phyloP scores from a whole-genome alignment of 2,329 filamentous ascomycete genomes.

The Penicillium sp. region DNA sequence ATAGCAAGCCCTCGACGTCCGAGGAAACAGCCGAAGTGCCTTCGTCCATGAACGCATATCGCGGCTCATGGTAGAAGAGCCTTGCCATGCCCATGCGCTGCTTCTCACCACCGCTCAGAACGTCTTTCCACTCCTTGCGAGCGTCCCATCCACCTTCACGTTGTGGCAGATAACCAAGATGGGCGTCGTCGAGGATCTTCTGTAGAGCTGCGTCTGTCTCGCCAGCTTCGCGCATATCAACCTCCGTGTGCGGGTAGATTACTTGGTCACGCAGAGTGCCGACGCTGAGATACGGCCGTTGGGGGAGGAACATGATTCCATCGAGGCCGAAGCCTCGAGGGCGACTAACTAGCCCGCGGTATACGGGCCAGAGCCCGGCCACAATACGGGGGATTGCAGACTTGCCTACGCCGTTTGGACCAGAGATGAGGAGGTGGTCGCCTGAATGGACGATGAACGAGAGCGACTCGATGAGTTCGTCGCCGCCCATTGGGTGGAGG shows the following conservation, averaged over 20 bases:
- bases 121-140: constrained; percentile 97
- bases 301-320: constrained; percentile 97
- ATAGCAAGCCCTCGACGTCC: constrained; percentile 90
- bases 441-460: constrained; percentile 87
- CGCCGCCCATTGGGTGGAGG: constrained; percentile 84
- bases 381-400: constrained; percentile 83
- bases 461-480: constrained; percentile 84
- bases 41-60: constrained; percentile 93
- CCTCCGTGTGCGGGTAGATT: constrained; percentile 92
- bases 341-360: constrained; percentile 85
- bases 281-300: constrained; percentile 86
- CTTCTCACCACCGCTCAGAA: constrained; percentile 96
- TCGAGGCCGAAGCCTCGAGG: constrained; percentile 78
- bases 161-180: constrained; percentile 82
- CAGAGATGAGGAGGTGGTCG: constrained; percentile 91
- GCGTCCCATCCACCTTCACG: constrained; percentile 97
- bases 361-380: constrained; percentile 93
- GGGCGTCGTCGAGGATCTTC: constrained; percentile 75
- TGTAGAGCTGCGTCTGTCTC: constrained; percentile 76
- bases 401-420: constrained; percentile 92
- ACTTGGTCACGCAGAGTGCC: constrained; percentile 95
- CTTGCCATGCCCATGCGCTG: constrained; percentile 90
- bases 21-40: constrained; percentile 91
- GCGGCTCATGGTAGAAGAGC: constrained; percentile 88
- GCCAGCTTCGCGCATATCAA: constrained; percentile 84